Evolutionary conservation across 768 basidiomycete species (phyloP), one percentile per base, ranked within the genome.

Genomic region (Auriscalpium orientale): DNA sequence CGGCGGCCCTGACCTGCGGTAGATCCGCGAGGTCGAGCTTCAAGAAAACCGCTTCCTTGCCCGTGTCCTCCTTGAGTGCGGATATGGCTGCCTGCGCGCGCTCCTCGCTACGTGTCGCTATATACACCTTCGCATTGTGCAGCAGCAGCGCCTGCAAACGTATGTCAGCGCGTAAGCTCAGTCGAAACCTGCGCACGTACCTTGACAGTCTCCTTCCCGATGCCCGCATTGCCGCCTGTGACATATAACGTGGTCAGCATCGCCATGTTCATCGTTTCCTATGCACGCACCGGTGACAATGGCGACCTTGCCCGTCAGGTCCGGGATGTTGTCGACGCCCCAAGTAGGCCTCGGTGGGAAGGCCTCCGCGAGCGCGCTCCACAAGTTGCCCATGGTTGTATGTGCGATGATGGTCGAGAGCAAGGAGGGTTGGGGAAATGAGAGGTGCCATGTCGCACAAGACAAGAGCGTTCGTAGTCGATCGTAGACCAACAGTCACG

Each of bases 1-100:
- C 79, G 0, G 76, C 68, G 12, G 50, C 58, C 47, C 70, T 71
- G 21, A 81, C 67, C 4, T 67, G 64, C 9, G 58, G 55, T 4
- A 81, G 62, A 60, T 70, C 70, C 4, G 66, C 62, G 4, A 81
- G 68, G 49, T 81, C 78, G 7, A 80, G 73, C 55, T 74, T 62
- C 1, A 81, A 64, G 55, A 74, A 79, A 21, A 76, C 43, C 3
- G 75, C 70, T 37, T 72, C 69, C 50, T 67, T 72, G 33, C 79
- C 78, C 0, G 77, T 79, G 43, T 53, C 67, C 28, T 57, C n/a
- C 60, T 81, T 74, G 56, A 89, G 68, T 8, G 55, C 46, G 3
- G 51, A 37, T 12, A 58, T 50, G 34, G 22, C 53, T 11, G 9
- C 20, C 22, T 44, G 15, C 8, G 46, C 13, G 11, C 52, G 51